Evolutionary conservation across 2,329 filamentous ascomycete species (phyloP).

Genomic region (Penicillium sp.): DNA sequence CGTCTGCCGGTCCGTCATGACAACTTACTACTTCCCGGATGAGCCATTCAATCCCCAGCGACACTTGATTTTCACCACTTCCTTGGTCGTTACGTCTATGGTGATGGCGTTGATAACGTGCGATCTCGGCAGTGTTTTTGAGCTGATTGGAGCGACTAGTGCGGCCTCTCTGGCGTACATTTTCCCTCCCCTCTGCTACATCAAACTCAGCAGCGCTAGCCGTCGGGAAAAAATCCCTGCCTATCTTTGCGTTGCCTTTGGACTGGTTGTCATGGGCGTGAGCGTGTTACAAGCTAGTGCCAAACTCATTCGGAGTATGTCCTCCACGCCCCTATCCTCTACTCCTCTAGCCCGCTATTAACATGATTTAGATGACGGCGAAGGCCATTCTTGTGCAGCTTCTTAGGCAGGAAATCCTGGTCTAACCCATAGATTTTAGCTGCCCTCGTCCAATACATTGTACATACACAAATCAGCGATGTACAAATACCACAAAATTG

Average conservation of each 20-base stretch:
- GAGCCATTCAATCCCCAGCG: conserved; percentile 78
- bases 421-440: neutral
- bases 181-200: conserved; percentile 88
- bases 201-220: conserved; percentile 79
- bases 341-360: neutral
- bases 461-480: conserved; percentile 1
- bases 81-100: conserved; percentile 77
- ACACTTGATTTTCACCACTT: conserved; percentile 82
- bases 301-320: conserved; percentile 59
- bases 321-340: neutral
- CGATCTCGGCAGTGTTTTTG: conserved; percentile 90
- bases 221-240: conserved; percentile 72
- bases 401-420: neutral
- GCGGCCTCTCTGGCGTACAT: conserved; percentile 95
- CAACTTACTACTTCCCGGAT: conserved; percentile 73
- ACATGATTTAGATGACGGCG: neutral
- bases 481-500: neutral
- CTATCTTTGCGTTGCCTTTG: conserved; percentile 73
- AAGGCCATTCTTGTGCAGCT: conserved; percentile 11
- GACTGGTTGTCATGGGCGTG: conserved; percentile 75
- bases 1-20: conserved; percentile 95
- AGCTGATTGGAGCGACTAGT: conserved; percentile 92
- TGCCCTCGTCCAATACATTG: neutral
- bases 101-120: conserved; percentile 79
- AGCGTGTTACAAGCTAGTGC: conserved; percentile 70